A percentile compares a stretch with the other conserved stretches of the same genome.
phyloP scores from a whole-genome alignment of 768 basidiomycete species.

The Boletus pseudopeckii region DNA sequence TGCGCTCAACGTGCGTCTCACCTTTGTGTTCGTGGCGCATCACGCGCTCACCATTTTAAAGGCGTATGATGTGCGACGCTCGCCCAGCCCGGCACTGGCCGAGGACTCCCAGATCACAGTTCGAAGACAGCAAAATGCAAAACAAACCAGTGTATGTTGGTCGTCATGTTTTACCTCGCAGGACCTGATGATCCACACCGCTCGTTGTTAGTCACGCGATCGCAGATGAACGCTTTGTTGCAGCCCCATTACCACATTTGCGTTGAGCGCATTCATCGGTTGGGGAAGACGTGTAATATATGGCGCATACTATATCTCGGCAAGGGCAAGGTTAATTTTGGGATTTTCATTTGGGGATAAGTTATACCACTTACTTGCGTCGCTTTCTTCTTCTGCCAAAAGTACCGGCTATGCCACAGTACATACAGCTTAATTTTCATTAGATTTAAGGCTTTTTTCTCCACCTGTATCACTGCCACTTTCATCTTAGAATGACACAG shows the following conservation, averaged over 20 bases:
- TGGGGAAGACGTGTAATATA: slow-evolving; percentile 15
- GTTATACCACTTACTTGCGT: slow-evolving; percentile 22
- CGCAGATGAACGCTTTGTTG: slow-evolving; percentile 25
- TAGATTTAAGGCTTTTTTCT: slow-evolving; percentile 8
- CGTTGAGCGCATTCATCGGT: slow-evolving; percentile 21
- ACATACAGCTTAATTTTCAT: slow-evolving; percentile 11
- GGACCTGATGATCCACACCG: slow-evolving; percentile 14
- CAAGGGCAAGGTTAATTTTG: slow-evolving; percentile 21
- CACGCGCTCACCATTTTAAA: slow-evolving; percentile 5
- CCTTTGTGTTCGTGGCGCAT: slow-evolving; percentile 1
- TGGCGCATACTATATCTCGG: slow-evolving; percentile 23
- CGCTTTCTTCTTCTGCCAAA: slow-evolving; percentile 16
- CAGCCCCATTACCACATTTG: slow-evolving; percentile 12
- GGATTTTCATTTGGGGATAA: slow-evolving; percentile 22
- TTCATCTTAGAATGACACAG: slow-evolving; percentile 9
- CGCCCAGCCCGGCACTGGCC: slow-evolving; percentile 31
- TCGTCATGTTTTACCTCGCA: neutral
- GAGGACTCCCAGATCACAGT: slow-evolving; percentile 33
- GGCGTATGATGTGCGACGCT: slow-evolving; percentile 30
- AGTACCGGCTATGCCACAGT: slow-evolving; percentile 21
- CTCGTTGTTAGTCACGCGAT: slow-evolving; percentile 26
- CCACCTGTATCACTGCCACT: slow-evolving; percentile 12
- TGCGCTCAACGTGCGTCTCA: slow-evolving; percentile 22
- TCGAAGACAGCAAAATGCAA: slow-evolving; percentile 27
- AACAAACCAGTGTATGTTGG: slow-evolving; percentile 21